Evolutionary conservation across 1,139 yeast species (phyloP), one percentile per base, ranked within the genome.

Genomic region (Pichia sp.): DNA sequence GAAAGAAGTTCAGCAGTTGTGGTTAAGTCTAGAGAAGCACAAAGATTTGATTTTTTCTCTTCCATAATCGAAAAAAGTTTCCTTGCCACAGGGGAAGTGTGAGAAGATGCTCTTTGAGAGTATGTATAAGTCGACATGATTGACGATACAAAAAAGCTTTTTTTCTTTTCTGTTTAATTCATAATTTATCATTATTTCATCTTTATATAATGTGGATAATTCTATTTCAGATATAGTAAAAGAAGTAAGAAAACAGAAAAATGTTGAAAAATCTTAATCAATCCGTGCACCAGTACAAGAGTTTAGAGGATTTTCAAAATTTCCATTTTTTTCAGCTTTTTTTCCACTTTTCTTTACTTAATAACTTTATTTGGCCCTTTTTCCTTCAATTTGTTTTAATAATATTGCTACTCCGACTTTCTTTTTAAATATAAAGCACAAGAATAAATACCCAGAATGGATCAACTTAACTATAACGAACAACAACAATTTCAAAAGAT

Each of bases 401-500:
- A 16, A 16, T 16, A 16, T 16, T 16, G 16, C 16, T 16, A 16
- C 16, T 16, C 16, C 16, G 16, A 16, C 16, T 16, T 16, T 16
- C 16, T 16, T 16, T 16, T 16, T 16, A 16, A 16, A 16, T 16
- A 16, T 16, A 16, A 16, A 16, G 16, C 16, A 16, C 16, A 16
- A 16, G 16, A 35, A 27, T 22, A 24, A 22, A 55, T 56, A 16
- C 64, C 45, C 22, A 16, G 23, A 66, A 84, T 83, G 92, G 92
- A 84, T 60, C 86, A 82, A 67, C 73, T 83, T 62, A 83, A 90
- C 74, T 82, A 82, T 63, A 85, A 87, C 66, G 97, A 90, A 71
- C 97, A 90, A 69, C 97, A 87, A 70, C 95, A 89, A 62, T 90
- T 90, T 68, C 96, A 89, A 69, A 90, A 82, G 67, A 74, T 90